Base-by-base conservation (phyloP, 192 early-diverging fungal species). In the Lobosporangium transversale region DNA sequence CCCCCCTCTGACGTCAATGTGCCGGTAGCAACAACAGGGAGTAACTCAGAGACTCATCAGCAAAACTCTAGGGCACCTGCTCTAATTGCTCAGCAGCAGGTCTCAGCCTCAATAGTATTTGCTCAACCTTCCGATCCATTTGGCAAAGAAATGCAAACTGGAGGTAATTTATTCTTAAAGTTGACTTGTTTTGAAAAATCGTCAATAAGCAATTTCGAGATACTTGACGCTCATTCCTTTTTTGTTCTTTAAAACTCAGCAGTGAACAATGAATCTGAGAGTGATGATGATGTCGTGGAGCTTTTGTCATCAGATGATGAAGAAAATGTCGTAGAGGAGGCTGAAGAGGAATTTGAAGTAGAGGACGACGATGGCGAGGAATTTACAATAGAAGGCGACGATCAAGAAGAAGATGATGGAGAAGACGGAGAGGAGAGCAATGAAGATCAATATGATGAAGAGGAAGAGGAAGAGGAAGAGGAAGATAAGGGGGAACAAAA, bases 221-320 rank as follows among this genome's bases (percentile, higher is more conserved):
- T n/a, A n/a, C n/a, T n/a, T n/a, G n/a, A n/a, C n/a, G n/a, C n/a
- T n/a, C n/a, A n/a, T n/a, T n/a, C n/a, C n/a, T n/a, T n/a, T n/a
- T n/a, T n/a, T n/a, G n/a, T n/a, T n/a, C n/a, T n/a, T n/a, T n/a
- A n/a, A n/a, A n/a, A n/a, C n/a, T n/a, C n/a, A n/a, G n/a, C n/a
- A n/a, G n/a, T n/a, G n/a, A n/a, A 57, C 43, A 23, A 43, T 5
- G 52, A 31, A 1, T 12, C 27, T 12, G 54, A 27, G 14, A 33
- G 37, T 12, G 62, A 57, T 4, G 29, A 23, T 0, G 30, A 30
- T 20, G 23, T 71, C 12, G 61, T 71, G 14, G 69, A 71, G 32
- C 20, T 71, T 14, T 29, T 71, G 35, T 71, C 69, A 21, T 71
- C 69, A 17, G 61, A 57, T 57, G 59, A 54, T 14, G 53, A 67